Base-by-base conservation (phyloP, 1,139 yeast genomes). In the Nakaseomyces bracarensis region DNA sequence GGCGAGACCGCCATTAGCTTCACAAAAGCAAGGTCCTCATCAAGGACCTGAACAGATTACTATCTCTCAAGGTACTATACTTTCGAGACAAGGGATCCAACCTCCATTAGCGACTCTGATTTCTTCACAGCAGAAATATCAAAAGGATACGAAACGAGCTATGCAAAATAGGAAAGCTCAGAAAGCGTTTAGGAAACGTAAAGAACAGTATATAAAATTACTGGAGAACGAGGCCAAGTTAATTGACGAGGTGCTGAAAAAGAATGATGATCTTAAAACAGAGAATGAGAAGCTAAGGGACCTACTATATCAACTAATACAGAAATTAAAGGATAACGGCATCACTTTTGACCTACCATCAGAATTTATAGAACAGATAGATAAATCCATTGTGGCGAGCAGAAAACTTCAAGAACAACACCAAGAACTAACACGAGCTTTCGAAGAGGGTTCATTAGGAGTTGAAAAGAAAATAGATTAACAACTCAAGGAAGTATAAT, bases 141-240 rank as follows among this genome's bases (percentile, higher is more conserved):
- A 30, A 11, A 71, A 79, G n/a, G 71, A 69, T 46, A 74, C 91
- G 30, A 84, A 83, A 61, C 74, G 96, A 49, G 95, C 95, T 1
- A 84, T 80, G 13, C 96, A 86, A 64, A 86, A 86, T 65, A 69
- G 95, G 53, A 80, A 77, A 46, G 95, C 96, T 1, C 96, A 86
- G 62, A 75, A 84, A 53, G 94, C 95, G 9, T 86, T 85, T 65
- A 72, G 96, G 55, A 79, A 76, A 57, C 71, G 95, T 45, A 81
- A 82, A 58, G 94, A 84, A 53, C 72, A 75, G 46, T 78, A 83
- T 55, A 76, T 86, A 51, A 81, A 78, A 61, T 89, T 84, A 39
- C 68, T 86, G 47, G 95, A 86, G 63, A 64, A 68, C 28, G 79
- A 79, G 58, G 85, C 83, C 4, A 70, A 71, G 36, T 80, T 79